These are phyloP conservation scores for Stemphylium beticola DNA, from an alignment of 2,329 filamentous ascomycete genomes.

Conservation along the genomic window DNA sequence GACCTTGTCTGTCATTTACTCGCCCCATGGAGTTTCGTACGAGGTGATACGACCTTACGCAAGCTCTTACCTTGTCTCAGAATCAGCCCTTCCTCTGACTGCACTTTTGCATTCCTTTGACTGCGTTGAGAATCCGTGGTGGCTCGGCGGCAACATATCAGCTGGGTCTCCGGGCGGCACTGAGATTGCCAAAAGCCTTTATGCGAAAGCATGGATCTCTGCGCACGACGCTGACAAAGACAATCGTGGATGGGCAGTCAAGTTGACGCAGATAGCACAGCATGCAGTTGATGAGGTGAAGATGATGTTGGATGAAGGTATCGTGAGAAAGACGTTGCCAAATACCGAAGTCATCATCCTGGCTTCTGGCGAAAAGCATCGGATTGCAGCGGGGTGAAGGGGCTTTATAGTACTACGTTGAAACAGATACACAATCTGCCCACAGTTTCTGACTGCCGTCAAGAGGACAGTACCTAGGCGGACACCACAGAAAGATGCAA, in stretches of 20 bases:
- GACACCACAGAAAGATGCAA: no score
- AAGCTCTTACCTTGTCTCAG: slow-evolving; percentile 61
- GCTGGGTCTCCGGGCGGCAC: slow-evolving; percentile 63
- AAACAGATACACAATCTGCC: no score
- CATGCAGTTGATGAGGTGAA: slow-evolving; percentile 39
- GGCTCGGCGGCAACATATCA: slow-evolving; percentile 65
- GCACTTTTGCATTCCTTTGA: slow-evolving; percentile 71
- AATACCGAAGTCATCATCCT: slow-evolving; percentile 31
- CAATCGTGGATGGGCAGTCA: slow-evolving; percentile 59
- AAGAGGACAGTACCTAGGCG: no score
- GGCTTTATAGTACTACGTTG: neutral
- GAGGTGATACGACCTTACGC: slow-evolving; percentile 62
- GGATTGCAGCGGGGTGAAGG: slow-evolving; percentile 25
- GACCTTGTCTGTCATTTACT: slow-evolving; percentile 68
- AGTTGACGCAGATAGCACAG: slow-evolving; percentile 56
- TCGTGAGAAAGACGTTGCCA: slow-evolving; percentile 10
- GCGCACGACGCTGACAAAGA: slow-evolving; percentile 68
- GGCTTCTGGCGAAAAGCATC: slow-evolving; percentile 26
- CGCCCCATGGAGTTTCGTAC: slow-evolving; percentile 67
- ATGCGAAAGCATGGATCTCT: slow-evolving; percentile 65
- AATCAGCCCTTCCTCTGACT: slow-evolving; percentile 66
- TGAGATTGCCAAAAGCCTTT: slow-evolving; percentile 61
- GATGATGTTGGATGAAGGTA: slow-evolving; percentile 33
- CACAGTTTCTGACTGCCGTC: no score
- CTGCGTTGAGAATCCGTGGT: slow-evolving; percentile 65